These are phyloP conservation scores for Diutina ranongensis DNA, from an alignment of 1,139 yeast genomes.

Conservation along the genomic window DNA sequence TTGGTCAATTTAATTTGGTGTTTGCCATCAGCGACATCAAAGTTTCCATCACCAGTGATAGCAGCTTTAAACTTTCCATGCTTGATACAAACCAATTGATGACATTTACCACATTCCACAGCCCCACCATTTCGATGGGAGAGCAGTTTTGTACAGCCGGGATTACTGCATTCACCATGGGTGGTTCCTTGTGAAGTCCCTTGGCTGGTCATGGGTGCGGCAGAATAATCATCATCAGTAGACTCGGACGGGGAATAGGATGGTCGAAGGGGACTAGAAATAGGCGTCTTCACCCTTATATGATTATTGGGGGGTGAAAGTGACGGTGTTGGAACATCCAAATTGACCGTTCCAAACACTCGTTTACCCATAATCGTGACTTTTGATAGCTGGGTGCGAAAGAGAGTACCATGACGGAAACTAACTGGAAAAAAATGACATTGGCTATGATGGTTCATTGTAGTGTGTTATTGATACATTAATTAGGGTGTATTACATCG, in stretches of 20 bases:
- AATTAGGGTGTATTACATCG: too few species aligned
- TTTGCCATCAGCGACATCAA: not conserved
- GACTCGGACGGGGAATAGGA: not conserved
- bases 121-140: not conserved
- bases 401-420: not conserved
- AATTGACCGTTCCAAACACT: not conserved
- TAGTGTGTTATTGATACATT: too few species aligned
- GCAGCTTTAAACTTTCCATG: not conserved
- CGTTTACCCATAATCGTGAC: not conserved
- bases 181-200: not conserved
- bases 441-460: too few species aligned
- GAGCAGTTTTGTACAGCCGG: not conserved
- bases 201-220: not conserved
- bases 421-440: too few species aligned
- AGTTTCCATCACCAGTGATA: not conserved
- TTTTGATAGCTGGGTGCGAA: not conserved
- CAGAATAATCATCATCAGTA: not conserved
- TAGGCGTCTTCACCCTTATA: not conserved
- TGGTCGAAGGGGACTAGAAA: not conserved
- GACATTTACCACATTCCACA: not conserved
- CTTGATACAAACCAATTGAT: not conserved
- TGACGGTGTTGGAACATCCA: not conserved
- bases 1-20: not conserved
- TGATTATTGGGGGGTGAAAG: not conserved
- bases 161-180: not conserved